Evolutionary conservation across 345 rosid species (phyloP).

Genomic region (Physaria fendleri): DNA sequence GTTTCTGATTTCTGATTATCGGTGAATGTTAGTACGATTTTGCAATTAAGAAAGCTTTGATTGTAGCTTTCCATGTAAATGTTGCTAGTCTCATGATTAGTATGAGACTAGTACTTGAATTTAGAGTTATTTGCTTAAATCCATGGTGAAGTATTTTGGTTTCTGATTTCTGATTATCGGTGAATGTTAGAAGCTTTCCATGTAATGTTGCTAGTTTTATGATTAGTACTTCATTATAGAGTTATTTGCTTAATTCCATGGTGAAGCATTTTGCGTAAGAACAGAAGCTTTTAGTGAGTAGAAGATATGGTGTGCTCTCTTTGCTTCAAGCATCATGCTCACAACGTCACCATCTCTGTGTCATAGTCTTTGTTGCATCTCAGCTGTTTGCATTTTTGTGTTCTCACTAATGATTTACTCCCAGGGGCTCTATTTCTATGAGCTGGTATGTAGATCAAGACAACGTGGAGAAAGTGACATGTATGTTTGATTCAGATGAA

Average conservation of each 20-base stretch:
- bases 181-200: too few relatives aligned
- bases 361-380: conserved; percentile 25
- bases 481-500: conserved; percentile 53
- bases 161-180: neutral
- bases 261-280: too few relatives aligned
- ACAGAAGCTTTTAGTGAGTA: neutral
- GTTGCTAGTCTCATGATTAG: neutral
- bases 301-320: neutral
- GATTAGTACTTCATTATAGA: too few relatives aligned
- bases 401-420: conserved; percentile 82
- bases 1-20: neutral
- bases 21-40: too few relatives aligned
- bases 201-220: too few relatives aligned
- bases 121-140: neutral
- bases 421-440: conserved; percentile 84
- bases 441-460: conserved; percentile 40
- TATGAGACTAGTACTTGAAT: neutral
- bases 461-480: conserved; percentile 33
- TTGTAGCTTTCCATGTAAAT: neutral
- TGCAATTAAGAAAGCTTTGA: too few relatives aligned
- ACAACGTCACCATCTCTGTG: neutral
- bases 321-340: neutral
- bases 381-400: conserved; percentile 48
- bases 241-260: too few relatives aligned
- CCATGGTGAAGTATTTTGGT: neutral